A percentile compares a stretch with the other conserved stretches of the same genome.
phyloP scores from a whole-genome alignment of 1,284 basidiomycete genomes.

The Irpex sp. region DNA sequence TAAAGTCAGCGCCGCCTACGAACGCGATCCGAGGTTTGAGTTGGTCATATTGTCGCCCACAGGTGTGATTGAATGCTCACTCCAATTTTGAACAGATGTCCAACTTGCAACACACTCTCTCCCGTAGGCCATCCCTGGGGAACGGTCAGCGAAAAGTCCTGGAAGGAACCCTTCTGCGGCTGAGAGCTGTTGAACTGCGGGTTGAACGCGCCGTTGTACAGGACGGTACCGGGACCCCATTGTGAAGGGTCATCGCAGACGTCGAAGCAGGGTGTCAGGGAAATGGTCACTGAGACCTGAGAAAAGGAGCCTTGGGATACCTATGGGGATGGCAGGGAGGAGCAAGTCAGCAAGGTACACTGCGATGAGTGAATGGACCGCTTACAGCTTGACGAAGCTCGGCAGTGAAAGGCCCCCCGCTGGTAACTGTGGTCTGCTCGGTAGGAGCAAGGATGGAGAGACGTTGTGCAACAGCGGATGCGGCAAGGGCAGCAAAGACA shows the following conservation, averaged over 20 bases:
- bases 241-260: conserved; percentile 11
- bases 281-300: conserved; percentile 16
- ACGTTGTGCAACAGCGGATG: conserved; percentile 5
- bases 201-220: conserved; percentile 17
- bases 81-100: conserved; percentile 18
- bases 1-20: conserved; percentile 4
- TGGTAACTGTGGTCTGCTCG: not conserved
- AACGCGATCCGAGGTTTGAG: not conserved
- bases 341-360: too few relatives aligned
- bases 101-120: conserved; percentile 15
- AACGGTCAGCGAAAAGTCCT: conserved; percentile 16
- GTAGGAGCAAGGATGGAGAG: conserved; percentile 5
- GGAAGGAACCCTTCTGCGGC: conserved; percentile 16
- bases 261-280: conserved; percentile 15
- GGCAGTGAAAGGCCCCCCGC: conserved; percentile 1
- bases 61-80: conserved; percentile 7
- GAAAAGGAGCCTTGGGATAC: conserved; percentile 4
- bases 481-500: conserved; percentile 1
- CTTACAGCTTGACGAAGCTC: conserved; percentile 5
- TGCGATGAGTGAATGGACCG: not conserved
- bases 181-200: conserved; percentile 13
- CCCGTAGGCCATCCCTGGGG: conserved; percentile 14
- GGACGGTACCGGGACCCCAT: conserved; percentile 16
- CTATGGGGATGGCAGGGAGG: not conserved
- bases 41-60: too few relatives aligned